phyloP scores from a whole-genome alignment of 2,329 filamentous ascomycete genomes.

The Aureobasidium pullulans region DNA sequence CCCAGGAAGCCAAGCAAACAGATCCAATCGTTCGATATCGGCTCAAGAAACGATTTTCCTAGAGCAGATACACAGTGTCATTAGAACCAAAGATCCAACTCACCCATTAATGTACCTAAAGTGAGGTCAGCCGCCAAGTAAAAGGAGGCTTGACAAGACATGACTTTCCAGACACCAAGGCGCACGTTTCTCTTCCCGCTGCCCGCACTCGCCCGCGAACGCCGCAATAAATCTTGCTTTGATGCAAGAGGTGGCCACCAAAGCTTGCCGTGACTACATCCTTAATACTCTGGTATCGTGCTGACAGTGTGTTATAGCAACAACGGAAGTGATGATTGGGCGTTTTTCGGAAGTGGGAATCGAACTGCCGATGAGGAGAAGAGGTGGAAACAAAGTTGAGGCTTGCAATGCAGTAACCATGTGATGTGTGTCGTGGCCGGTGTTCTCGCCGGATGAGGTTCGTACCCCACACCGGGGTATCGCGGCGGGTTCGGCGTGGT shows the following conservation, averaged over 20 bases:
- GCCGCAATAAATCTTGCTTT: background rate
- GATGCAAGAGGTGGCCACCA: background rate
- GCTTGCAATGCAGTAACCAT: background rate
- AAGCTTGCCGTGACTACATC: background rate
- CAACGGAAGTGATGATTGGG: background rate
- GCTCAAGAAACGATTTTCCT: too few relatives aligned
- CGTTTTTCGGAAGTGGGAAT: background rate
- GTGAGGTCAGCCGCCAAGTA: slow-evolving; percentile 4
- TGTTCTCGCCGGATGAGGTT: background rate
- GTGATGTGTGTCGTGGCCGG: slow-evolving; percentile 1
- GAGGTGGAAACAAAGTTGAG: slow-evolving; percentile 3
- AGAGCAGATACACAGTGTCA: too few relatives aligned
- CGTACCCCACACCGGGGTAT: background rate
- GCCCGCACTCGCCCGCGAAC: background rate
- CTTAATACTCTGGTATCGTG: background rate
- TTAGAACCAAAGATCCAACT: background rate
- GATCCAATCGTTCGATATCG: too few relatives aligned
- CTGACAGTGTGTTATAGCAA: background rate
- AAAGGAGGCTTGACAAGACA: background rate
- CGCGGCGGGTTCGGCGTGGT: background rate
- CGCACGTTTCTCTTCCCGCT: background rate
- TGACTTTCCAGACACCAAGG: background rate
- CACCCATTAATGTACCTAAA: background rate
- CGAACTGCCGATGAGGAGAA: background rate
- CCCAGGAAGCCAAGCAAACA: too few relatives aligned